Percentiles rank a stretch among this genome's conserved stretches.
phyloP scores from a whole-genome alignment of 2,329 filamentous ascomycete genomes.

The Fusarium compactum region DNA sequence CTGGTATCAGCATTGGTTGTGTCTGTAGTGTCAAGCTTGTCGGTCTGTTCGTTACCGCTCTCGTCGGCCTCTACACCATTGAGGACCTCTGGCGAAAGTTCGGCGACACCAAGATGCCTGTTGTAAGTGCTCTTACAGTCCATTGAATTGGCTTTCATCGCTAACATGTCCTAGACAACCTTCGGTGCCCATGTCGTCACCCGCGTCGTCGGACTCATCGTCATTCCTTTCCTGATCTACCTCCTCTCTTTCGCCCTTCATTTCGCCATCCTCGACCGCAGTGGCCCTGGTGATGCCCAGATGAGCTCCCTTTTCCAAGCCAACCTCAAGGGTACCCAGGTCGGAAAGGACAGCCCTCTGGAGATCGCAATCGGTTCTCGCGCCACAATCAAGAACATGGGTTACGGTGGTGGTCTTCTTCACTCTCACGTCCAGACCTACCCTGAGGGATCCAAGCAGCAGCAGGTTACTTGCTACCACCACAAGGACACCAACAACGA shows the following conservation, averaged over 20 bases:
- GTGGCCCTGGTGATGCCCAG: conserved; percentile 96
- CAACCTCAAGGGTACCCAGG: conserved; percentile 91
- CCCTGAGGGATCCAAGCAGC: conserved; percentile 91
- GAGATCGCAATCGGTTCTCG: conserved; percentile 91
- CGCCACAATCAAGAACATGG: conserved; percentile 98
- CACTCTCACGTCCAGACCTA: conserved; percentile 98
- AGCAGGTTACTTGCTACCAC: conserved; percentile 99
- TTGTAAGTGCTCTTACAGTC: conserved; percentile 63
- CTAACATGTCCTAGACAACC: conserved; percentile 57
- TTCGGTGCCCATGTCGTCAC: conserved; percentile 83
- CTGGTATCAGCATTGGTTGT: conserved; percentile 94
- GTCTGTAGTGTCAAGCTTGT: conserved; percentile 99
- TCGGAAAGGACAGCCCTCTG: conserved; percentile 93
- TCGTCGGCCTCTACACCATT: conserved; percentile 94
- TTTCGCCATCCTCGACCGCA: conserved; percentile 93
- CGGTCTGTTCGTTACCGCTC: conserved; percentile 92
- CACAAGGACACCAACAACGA: conserved; percentile 99
- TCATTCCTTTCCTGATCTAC: conserved; percentile 91
- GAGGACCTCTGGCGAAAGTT: conserved; percentile 99
- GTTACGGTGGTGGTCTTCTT: conserved; percentile 94
- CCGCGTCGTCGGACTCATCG: conserved; percentile 86
- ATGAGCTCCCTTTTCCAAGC: conserved; percentile 99
- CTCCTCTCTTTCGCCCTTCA: conserved; percentile 95
- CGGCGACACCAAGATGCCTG: conserved; percentile 90
- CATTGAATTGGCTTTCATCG: not conserved